Evolutionary conservation across 495 filamentous ascomycete species (phyloP).

Genomic region (Chlorociboria aeruginascens): DNA sequence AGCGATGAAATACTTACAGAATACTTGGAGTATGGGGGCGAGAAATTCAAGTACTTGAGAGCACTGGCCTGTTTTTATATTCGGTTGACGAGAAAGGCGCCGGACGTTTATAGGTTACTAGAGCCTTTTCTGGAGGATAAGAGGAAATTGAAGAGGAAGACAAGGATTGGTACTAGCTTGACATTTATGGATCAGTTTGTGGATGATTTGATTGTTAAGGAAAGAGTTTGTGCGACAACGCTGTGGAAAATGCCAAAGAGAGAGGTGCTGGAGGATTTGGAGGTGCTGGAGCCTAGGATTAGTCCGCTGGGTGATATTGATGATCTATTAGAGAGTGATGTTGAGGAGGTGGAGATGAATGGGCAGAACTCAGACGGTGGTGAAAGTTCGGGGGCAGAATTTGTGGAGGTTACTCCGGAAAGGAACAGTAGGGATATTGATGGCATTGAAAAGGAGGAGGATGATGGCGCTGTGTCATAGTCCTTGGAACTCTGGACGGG

Average conservation of each 20-base stretch:
- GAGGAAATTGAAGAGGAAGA: conserved; percentile 68
- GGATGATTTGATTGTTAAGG: conserved; percentile 81
- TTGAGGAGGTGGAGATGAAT: conserved; percentile 21
- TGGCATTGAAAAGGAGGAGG: neutral
- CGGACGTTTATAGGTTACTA: conserved; percentile 65
- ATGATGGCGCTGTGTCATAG: neutral
- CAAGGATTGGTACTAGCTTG: conserved; percentile 56
- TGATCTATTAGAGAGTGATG: conserved; percentile 50
- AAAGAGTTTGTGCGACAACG: conserved; percentile 82
- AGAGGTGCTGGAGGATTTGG: conserved; percentile 78
- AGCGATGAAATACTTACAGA: conserved; percentile 65
- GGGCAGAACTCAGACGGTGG: conserved; percentile 1
- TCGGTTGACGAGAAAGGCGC: conserved; percentile 72
- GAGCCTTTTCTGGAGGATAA: conserved; percentile 78
- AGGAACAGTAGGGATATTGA: conserved; percentile 7
- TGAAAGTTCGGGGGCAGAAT: conserved; percentile 12
- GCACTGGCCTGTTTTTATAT: conserved; percentile 87
- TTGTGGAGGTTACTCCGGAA: conserved; percentile 15
- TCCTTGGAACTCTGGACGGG: neutral
- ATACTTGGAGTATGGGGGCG: conserved; percentile 60
- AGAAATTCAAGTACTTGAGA: conserved; percentile 81
- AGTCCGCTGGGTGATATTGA: conserved; percentile 84
- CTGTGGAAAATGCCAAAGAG: conserved; percentile 83
- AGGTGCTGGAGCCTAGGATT: conserved; percentile 70
- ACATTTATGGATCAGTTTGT: conserved; percentile 89